Conservation (phyloP, 129 eudicot species). For the Centaurea solstitialis region DNA sequence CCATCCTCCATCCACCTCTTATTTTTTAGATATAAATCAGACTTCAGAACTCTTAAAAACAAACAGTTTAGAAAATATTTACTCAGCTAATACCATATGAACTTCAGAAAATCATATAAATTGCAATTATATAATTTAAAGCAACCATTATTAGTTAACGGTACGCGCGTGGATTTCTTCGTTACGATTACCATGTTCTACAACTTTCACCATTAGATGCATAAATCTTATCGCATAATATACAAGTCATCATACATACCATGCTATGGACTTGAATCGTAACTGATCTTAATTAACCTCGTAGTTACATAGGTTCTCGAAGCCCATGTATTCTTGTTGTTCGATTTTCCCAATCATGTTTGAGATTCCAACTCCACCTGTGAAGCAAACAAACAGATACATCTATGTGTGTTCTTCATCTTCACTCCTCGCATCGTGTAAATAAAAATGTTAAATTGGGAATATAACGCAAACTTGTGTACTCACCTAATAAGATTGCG, state of each 20-base stretch:
- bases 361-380: constrained; percentile 94
- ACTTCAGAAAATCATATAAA: neutral
- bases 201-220: neutral
- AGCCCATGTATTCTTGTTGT: constrained; percentile 89
- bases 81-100: no score
- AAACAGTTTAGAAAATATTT: neutral
- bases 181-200: neutral
- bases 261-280: neutral
- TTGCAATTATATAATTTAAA: neutral
- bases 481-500: constrained; percentile 88
- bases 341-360: constrained; percentile 80
- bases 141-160: neutral
- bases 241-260: neutral
- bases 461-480: neutral
- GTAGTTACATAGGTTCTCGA: constrained; percentile 89
- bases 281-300: constrained; percentile 1
- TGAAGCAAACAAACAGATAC: neutral
- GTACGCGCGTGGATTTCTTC: neutral
- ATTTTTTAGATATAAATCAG: no score
- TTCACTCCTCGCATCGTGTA: neutral
- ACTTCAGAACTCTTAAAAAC: neutral
- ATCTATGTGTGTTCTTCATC: neutral
- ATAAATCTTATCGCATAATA: neutral
- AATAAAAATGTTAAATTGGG: neutral
- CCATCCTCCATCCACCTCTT: no score